A percentile compares a stretch with the other conserved stretches of the same genome.
Conservation (phyloP, 768 basidiomycete species). For the Thelephora aurantiotincta region DNA sequence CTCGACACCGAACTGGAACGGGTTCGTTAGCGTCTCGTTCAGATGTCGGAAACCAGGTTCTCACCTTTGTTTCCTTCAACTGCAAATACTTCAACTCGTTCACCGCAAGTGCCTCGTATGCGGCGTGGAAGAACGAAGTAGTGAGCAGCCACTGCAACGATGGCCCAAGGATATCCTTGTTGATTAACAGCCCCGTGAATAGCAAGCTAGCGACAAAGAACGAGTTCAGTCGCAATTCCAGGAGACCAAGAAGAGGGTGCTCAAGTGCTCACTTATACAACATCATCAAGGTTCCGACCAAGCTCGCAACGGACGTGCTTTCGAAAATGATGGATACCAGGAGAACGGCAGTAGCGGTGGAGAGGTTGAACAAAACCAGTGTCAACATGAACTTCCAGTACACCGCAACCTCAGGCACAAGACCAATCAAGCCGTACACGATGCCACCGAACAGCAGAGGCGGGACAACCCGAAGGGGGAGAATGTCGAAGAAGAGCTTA, state of each 20-base stretch:
- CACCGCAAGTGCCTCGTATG: slow-evolving; percentile 93
- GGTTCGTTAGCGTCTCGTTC: neutral
- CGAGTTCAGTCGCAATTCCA: neutral
- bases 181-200: slow-evolving; percentile 92
- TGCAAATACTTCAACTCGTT: slow-evolving; percentile 93
- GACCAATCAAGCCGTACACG: slow-evolving; percentile 86
- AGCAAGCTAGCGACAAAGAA: slow-evolving; percentile 47
- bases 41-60: slow-evolving; percentile 11
- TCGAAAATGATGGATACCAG: slow-evolving; percentile 83
- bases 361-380: slow-evolving; percentile 91
- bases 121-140: slow-evolving; percentile 96
- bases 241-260: neutral
- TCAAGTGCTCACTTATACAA: slow-evolving; percentile 76
- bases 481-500: slow-evolving; percentile 94
- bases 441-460: slow-evolving; percentile 94
- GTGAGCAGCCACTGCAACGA: slow-evolving; percentile 79
- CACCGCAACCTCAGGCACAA: slow-evolving; percentile 76
- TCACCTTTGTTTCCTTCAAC: slow-evolving; percentile 78
- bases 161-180: slow-evolving; percentile 69
- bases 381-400: slow-evolving; percentile 99
- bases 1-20: slow-evolving; percentile 80
- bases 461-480: slow-evolving; percentile 88
- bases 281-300: slow-evolving; percentile 94
- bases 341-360: slow-evolving; percentile 85
- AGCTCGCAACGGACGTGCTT: slow-evolving; percentile 77